phyloP scores from a whole-genome alignment of 495 filamentous ascomycete species.

The Aeminium ludgeri region DNA sequence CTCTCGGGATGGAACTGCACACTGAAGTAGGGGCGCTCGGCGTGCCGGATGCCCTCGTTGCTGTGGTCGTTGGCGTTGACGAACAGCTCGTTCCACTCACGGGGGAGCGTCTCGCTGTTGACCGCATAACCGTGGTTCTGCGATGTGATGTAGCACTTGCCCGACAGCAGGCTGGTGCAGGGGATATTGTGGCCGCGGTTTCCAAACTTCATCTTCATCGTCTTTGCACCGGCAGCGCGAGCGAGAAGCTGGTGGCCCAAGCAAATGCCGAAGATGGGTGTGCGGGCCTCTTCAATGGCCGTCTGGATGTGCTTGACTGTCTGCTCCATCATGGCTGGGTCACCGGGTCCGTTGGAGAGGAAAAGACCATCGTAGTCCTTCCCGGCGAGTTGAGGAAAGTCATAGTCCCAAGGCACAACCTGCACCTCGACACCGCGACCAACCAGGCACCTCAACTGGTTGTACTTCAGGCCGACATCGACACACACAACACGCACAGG shows the following conservation, averaged over 20 bases:
- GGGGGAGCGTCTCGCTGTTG: slow-evolving; percentile 54
- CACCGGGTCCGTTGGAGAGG: slow-evolving; percentile 92
- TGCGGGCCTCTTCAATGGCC: slow-evolving; percentile 55
- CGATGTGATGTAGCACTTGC: slow-evolving; percentile 94
- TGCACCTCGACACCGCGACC: slow-evolving; percentile 83
- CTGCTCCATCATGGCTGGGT: slow-evolving; percentile 62
- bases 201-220: slow-evolving; percentile 94
- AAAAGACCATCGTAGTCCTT: slow-evolving; percentile 90
- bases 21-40: slow-evolving; percentile 77
- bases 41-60: slow-evolving; percentile 90
- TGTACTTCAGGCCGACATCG: slow-evolving; percentile 94
- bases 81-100: slow-evolving; percentile 80
- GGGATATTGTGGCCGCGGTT: slow-evolving; percentile 98
- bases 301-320: slow-evolving; percentile 61
- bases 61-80: slow-evolving; percentile 96
- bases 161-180: slow-evolving; percentile 83
- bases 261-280: slow-evolving; percentile 92
- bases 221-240: slow-evolving; percentile 73
- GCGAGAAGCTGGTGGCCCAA: slow-evolving; percentile 90
- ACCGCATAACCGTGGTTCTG: slow-evolving; percentile 96
- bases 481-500: slow-evolving; percentile 73
- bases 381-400: slow-evolving; percentile 57
- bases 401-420: slow-evolving; percentile 89
- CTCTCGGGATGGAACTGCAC: slow-evolving; percentile 98
- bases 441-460: slow-evolving; percentile 85